Conservation (phyloP, 225 moss, liverwort and hornwort genomes). For the Marchantia paleacea region DNA sequence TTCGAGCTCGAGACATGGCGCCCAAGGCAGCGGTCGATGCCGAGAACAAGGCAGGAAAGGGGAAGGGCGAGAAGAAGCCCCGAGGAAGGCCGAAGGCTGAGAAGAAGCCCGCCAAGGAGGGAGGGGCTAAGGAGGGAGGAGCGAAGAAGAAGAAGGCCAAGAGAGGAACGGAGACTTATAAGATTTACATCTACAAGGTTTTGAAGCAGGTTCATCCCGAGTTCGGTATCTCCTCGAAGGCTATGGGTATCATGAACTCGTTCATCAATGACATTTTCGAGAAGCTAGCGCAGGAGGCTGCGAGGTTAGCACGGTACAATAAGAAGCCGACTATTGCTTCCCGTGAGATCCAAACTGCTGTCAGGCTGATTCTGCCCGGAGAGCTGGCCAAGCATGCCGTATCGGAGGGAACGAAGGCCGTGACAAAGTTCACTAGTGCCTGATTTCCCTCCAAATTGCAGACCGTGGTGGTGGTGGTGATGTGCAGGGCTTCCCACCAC, state of each 20-base stretch:
- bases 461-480: background rate
- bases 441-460: constrained; percentile 6
- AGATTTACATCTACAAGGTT: constrained; percentile 50
- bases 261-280: constrained; percentile 50
- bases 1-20: constrained; percentile 25
- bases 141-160: constrained; percentile 47
- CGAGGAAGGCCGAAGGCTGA: constrained; percentile 52
- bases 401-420: constrained; percentile 42
- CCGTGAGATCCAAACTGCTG: constrained; percentile 37
- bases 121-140: constrained; percentile 34
- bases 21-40: constrained; percentile 40
- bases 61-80: constrained; percentile 51
- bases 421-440: constrained; percentile 41
- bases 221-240: constrained; percentile 46
- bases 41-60: constrained; percentile 34
- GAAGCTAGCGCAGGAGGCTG: constrained; percentile 46
- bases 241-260: constrained; percentile 50
- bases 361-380: constrained; percentile 38
- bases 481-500: background rate
- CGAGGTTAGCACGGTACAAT: constrained; percentile 43
- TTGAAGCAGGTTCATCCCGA: constrained; percentile 47
- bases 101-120: constrained; percentile 49
- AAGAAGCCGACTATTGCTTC: constrained; percentile 35
- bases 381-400: constrained; percentile 44
- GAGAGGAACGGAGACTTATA: constrained; percentile 47